Percentiles rank a stretch among this genome's conserved stretches.
These are phyloP conservation scores for Naganishia vaughanmartiniae DNA, from an alignment of 768 basidiomycete species.

Conservation along the genomic window DNA sequence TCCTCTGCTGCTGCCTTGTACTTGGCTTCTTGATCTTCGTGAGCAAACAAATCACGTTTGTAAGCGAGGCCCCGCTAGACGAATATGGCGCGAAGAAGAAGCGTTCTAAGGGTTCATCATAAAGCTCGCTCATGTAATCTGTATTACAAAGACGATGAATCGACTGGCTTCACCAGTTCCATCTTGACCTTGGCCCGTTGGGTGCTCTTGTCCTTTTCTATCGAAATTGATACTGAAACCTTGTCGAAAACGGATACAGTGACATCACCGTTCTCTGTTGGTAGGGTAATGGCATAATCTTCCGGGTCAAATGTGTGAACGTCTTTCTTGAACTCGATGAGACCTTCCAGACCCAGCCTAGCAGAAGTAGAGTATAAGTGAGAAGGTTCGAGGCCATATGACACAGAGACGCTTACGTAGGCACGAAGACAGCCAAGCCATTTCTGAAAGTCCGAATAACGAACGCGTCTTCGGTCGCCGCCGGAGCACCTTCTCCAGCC, in stretches of 20 bases:
- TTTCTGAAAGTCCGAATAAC: slow-evolving; percentile 93
- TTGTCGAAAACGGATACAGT: slow-evolving; percentile 89
- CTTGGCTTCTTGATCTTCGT: slow-evolving; percentile 17
- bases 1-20: slow-evolving; percentile 23
- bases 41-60: slow-evolving; percentile 16
- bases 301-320: slow-evolving; percentile 88
- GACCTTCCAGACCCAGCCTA: slow-evolving; percentile 88
- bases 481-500: slow-evolving; percentile 45
- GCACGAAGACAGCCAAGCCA: slow-evolving; percentile 93
- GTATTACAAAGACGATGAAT: slow-evolving; percentile 40
- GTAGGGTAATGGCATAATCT: slow-evolving; percentile 76
- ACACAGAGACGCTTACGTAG: slow-evolving; percentile 62
- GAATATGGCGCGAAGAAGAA: slow-evolving; percentile 19
- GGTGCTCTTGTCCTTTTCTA: slow-evolving; percentile 92
- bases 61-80: neutral
- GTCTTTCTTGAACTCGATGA: slow-evolving; percentile 82
- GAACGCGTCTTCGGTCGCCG: slow-evolving; percentile 48
- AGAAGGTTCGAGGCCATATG: neutral
- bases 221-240: slow-evolving; percentile 80
- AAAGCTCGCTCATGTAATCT: neutral
- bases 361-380: neutral
- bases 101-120: slow-evolving; percentile 3
- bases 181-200: slow-evolving; percentile 79
- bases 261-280: slow-evolving; percentile 55
- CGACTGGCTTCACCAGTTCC: slow-evolving; percentile 44